Base-by-base conservation (phyloP, 768 basidiomycete species). In the Pseudohyphozyma bogoriensis region DNA sequence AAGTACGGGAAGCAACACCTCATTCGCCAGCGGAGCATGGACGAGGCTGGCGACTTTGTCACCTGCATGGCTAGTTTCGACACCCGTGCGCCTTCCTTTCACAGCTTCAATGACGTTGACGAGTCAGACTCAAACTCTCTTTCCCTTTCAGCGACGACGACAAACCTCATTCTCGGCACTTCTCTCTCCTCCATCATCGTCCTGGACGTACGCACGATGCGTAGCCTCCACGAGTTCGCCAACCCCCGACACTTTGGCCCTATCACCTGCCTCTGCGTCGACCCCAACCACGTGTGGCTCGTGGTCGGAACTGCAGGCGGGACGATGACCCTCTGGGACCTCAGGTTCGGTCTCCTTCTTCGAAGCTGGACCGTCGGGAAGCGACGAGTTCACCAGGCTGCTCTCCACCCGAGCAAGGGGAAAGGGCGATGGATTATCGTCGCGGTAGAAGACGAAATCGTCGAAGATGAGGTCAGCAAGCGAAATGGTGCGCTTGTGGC, bases 351-450 rank as follows among this genome's bases (percentile, higher is more conserved):
- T 1, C 77, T 96, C 24, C 76, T 86, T 6, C 78, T 97, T 64
- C 87, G 86, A 72, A 87, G 84, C 61, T 96, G 93, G 92, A 82
- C 83, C 69, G 83, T 83, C 10, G 83, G 83, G 13, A n/a, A 28
- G 46, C 69, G 51, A 66, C 67, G 37, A 55, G 39, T 92, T 28
- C 80, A 87, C 62, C 84, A 89, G 69, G 84, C 84, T 64, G 79
- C 78, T 16, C 76, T 91, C 0, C 93, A 97, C 68, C 93, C 92
- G 0, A 81, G 85, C 0, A 87, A 84, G 69, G 90, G 90, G 24
- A 82, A 83, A 61, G 90, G 90, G 0, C 83, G 85, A 51, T 96
- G 90, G 89, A 78, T 97, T 47, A 82, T 95, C 73, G 86, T 95
- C 46, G 82, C 90, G 0, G 74, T 85, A 20, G 86, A 86, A 69